phyloP scores from a whole-genome alignment of 169 alveolate species.

The Plasmodium chabaudi region DNA sequence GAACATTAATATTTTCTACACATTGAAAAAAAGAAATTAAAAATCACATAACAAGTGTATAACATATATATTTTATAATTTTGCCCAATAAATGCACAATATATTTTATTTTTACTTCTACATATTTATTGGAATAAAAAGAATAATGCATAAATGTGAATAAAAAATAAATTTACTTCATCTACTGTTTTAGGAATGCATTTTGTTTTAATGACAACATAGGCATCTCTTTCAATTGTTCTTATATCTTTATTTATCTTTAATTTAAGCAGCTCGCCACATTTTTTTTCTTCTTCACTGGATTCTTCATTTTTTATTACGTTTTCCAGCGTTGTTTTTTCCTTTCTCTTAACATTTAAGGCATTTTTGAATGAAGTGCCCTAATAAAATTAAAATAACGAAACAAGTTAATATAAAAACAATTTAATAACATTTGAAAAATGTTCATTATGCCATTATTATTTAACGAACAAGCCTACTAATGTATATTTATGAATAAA shows the following conservation, averaged over 20 bases:
- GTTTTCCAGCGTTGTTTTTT: constrained; percentile 53
- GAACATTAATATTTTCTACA: constrained; percentile 66
- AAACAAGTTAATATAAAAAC: not conserved
- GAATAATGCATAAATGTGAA: not conserved
- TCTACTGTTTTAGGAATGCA: constrained; percentile 67
- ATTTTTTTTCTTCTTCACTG: constrained; percentile 25
- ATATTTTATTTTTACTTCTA: too few relatives aligned
- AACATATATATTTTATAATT: too few relatives aligned
- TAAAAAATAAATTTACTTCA: constrained; percentile 20
- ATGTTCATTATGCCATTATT: not conserved
- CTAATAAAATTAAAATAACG: constrained; percentile 9
- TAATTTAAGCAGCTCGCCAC: constrained; percentile 57
- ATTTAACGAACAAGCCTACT: not conserved
- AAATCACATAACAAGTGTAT: not conserved
- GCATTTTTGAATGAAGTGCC: constrained; percentile 75
- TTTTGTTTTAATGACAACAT: constrained; percentile 39
- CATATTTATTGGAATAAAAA: too few relatives aligned
- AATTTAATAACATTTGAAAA: not conserved
- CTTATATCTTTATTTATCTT: constrained; percentile 70
- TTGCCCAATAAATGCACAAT: too few relatives aligned
- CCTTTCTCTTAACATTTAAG: constrained; percentile 72
- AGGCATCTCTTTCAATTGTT: constrained; percentile 47
- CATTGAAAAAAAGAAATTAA: constrained; percentile 5
- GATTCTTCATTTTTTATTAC: constrained; percentile 41
- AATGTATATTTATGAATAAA: too few relatives aligned